phyloP scores from a whole-genome alignment of 2,329 filamentous ascomycete genomes.

The Trichophyton verrucosum region DNA sequence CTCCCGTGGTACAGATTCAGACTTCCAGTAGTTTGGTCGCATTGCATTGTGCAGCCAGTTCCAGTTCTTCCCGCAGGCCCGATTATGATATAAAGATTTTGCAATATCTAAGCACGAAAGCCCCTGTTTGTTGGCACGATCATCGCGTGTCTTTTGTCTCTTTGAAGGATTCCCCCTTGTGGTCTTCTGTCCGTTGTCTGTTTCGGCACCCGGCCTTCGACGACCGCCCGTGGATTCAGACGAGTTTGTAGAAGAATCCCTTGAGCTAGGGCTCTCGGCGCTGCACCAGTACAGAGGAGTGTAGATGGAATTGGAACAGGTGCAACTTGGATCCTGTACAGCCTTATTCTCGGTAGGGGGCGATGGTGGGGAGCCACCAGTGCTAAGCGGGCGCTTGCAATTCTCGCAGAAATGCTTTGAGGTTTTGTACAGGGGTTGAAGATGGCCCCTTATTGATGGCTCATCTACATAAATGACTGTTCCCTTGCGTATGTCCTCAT shows the following conservation, averaged over 20 bases:
- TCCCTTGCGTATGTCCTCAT: constrained; percentile 15
- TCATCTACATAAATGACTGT: constrained; percentile 24
- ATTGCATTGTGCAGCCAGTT: constrained; percentile 26
- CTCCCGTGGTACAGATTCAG: not conserved
- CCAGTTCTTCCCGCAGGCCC: constrained; percentile 23
- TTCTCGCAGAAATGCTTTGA: constrained; percentile 20
- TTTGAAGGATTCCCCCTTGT: constrained; percentile 1
- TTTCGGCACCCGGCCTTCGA: not conserved
- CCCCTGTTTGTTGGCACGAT: not conserved
- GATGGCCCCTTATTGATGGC: constrained; percentile 25
- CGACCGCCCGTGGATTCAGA: too few species aligned
- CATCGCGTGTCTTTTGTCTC: constrained; percentile 1
- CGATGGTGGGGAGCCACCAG: not conserved
- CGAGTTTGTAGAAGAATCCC: too few species aligned
- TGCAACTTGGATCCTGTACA: not conserved
- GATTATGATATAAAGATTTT: constrained; percentile 20
- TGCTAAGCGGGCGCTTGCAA: constrained; percentile 14
- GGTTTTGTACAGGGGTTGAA: constrained; percentile 13
- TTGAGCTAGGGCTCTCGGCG: not conserved
- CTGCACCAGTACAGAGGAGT: constrained; percentile 1
- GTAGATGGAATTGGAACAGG: not conserved
- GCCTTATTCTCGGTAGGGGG: not conserved
- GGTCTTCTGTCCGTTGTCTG: not conserved
- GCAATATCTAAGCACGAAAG: constrained; percentile 20
- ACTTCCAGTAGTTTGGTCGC: constrained; percentile 14